Percentiles rank a stretch among this genome's conserved stretches.
These are phyloP conservation scores for Auxenochlorella pyrenoidosa DNA, from an alignment of 139 green algal species.

Conservation along the genomic window DNA sequence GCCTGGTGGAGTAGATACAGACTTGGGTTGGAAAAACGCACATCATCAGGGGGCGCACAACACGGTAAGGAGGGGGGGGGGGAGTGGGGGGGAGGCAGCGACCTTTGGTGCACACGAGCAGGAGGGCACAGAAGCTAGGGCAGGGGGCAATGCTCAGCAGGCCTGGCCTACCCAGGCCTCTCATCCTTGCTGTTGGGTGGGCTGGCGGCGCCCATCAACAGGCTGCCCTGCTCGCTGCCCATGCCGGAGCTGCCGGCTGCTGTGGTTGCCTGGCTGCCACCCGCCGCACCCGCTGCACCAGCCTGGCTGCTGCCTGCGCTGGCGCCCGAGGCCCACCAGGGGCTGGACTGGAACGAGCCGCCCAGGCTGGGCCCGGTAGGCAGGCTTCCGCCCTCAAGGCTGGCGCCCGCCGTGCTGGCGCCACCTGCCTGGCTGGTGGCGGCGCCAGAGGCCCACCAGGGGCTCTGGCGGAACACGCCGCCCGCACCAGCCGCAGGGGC, in stretches of 20 bases:
- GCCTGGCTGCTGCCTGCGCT: neutral
- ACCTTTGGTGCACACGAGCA: too few relatives aligned
- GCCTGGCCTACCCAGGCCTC: too few relatives aligned
- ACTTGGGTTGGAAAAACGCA: too few relatives aligned
- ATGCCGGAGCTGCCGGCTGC: too few relatives aligned
- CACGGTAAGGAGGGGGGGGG: too few relatives aligned
- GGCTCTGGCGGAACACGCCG: neutral
- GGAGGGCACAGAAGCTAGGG: too few relatives aligned
- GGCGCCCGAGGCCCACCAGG: neutral
- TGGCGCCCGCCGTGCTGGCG: neutral
- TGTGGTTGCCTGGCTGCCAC: too few relatives aligned
- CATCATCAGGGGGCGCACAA: too few relatives aligned
- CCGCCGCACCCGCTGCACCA: neutral
- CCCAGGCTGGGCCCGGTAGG: neutral
- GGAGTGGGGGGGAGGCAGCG: too few relatives aligned
- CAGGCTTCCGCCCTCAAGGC: neutral
- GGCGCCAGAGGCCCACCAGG: conserved; percentile 1
- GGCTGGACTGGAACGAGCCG: neutral
- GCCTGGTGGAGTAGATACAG: too few relatives aligned
- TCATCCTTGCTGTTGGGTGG: neutral
- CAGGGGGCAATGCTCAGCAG: too few relatives aligned
- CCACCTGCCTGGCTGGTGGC: neutral
- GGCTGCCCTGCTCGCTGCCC: neutral
- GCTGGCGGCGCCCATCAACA: neutral
- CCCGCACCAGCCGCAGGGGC: neutral